Percentiles rank a stretch among this genome's conserved stretches.
Evolutionary conservation across 495 filamentous ascomycete species (phyloP).

Genomic region (Penicillium diatomitis): DNA sequence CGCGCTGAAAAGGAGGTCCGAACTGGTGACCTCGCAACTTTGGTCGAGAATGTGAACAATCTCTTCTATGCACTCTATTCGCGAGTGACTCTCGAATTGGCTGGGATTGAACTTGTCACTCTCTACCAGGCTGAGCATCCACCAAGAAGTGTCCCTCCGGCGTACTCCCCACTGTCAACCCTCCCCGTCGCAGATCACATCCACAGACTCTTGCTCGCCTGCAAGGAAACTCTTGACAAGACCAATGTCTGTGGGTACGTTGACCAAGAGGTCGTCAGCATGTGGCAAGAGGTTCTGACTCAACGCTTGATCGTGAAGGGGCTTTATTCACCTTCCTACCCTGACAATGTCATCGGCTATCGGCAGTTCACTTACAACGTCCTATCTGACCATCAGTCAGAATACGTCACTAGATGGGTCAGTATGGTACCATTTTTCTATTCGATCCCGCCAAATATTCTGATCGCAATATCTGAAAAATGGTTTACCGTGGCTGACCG

Average conservation of each 20-base stretch:
- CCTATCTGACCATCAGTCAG: conserved; percentile 9
- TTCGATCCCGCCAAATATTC: conserved; percentile 16
- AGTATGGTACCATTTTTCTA: conserved; percentile 15
- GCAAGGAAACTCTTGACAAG: conserved; percentile 26
- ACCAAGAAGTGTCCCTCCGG: neutral
- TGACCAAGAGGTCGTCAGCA: conserved; percentile 13
- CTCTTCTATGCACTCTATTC: conserved; percentile 31
- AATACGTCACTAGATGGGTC: conserved; percentile 25
- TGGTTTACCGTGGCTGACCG: conserved; percentile 21
- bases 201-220: conserved; percentile 22
- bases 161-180: conserved; percentile 6
- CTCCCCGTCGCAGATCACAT: conserved; percentile 27
- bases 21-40: conserved; percentile 12
- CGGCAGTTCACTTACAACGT: conserved; percentile 18
- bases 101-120: conserved; percentile 27
- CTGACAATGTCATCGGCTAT: conserved; percentile 25
- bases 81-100: conserved; percentile 28
- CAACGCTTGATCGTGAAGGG: conserved; percentile 9
- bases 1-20: conserved; percentile 18
- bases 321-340: neutral
- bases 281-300: conserved; percentile 21
- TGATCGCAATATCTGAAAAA: conserved; percentile 28
- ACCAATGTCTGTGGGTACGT: conserved; percentile 15
- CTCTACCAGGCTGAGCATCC: conserved; percentile 14
- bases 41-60: conserved; percentile 26